Percentiles rank a stretch among this genome's conserved stretches.
phyloP scores from a whole-genome alignment of 257 asterid species.

The Craterostigma plantagineum region DNA sequence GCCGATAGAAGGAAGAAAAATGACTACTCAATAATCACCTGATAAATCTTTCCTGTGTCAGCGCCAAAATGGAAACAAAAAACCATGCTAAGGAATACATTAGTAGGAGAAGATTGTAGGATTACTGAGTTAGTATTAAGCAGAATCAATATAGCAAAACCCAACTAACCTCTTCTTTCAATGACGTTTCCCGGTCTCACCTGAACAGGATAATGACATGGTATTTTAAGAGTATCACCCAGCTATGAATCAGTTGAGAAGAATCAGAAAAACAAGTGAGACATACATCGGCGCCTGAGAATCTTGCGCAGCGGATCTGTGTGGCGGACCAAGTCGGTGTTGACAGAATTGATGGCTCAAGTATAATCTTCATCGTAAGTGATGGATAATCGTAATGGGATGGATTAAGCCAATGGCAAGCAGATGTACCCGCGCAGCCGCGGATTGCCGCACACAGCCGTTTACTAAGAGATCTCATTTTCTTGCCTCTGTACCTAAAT shows the following conservation, averaged over 20 bases:
- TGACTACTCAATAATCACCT: slow-evolving; percentile 30
- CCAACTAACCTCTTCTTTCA: slow-evolving; percentile 65
- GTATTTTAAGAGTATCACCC: background rate
- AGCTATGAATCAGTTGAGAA: background rate
- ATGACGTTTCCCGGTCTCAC: slow-evolving; percentile 79
- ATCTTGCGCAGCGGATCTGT: slow-evolving; percentile 74
- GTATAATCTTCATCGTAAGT: too few relatives aligned
- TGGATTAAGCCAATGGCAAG: too few relatives aligned
- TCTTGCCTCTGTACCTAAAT: too few relatives aligned
- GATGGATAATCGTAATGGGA: too few relatives aligned
- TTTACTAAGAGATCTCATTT: too few relatives aligned
- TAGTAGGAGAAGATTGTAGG: slow-evolving; percentile 1
- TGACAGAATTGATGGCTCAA: too few relatives aligned
- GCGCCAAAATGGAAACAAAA: slow-evolving; percentile 12
- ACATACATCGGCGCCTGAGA: slow-evolving; percentile 65
- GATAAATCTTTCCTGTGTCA: slow-evolving; percentile 58
- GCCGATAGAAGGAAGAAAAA: background rate
- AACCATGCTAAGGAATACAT: slow-evolving; percentile 11
- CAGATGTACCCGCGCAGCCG: too few relatives aligned
- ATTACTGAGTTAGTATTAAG: slow-evolving; percentile 1
- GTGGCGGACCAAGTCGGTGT: slow-evolving; percentile 52
- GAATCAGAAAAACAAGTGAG: background rate
- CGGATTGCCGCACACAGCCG: too few relatives aligned
- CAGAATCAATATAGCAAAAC: slow-evolving; percentile 2
- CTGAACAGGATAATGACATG: slow-evolving; percentile 26